A percentile compares a stretch with the other conserved stretches of the same genome.
phyloP scores from a whole-genome alignment of 345 rosid species.

The Reutealis trisperma region DNA sequence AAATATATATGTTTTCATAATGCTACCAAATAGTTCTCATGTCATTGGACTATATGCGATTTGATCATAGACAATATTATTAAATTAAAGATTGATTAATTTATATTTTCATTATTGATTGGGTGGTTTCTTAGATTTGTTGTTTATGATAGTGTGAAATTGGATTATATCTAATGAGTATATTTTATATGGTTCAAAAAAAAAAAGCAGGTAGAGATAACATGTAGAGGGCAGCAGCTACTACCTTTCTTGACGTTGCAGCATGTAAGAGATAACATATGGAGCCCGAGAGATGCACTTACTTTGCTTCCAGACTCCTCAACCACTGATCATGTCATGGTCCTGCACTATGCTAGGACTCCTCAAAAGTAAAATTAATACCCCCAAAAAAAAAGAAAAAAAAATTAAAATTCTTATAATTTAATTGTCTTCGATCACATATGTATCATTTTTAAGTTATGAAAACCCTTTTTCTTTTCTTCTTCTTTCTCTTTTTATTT shows the following conservation, averaged over 20 bases:
- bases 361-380: slow-evolving; percentile 16
- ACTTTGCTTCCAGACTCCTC: slow-evolving; percentile 65
- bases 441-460: slow-evolving; percentile 38
- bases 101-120: too few species aligned
- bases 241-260: slow-evolving; percentile 77
- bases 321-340: slow-evolving; percentile 76
- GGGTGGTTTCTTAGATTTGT: too few species aligned
- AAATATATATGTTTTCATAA: too few species aligned
- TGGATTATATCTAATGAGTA: too few species aligned
- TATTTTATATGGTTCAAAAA: too few species aligned
- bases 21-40: too few species aligned
- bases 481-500: neutral
- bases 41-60: too few species aligned
- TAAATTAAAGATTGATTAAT: too few species aligned
- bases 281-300: slow-evolving; percentile 63
- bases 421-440: slow-evolving; percentile 14
- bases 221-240: slow-evolving; percentile 87
- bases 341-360: slow-evolving; percentile 78
- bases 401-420: neutral
- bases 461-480: neutral
- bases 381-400: neutral
- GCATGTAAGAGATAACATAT: slow-evolving; percentile 87
- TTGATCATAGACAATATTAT: too few species aligned
- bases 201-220: slow-evolving; percentile 77
- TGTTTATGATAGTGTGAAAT: too few species aligned